Evolutionary conservation across 208 protist species (phyloP).

Genomic region (Acanthamoeba lenticulata): DNA sequence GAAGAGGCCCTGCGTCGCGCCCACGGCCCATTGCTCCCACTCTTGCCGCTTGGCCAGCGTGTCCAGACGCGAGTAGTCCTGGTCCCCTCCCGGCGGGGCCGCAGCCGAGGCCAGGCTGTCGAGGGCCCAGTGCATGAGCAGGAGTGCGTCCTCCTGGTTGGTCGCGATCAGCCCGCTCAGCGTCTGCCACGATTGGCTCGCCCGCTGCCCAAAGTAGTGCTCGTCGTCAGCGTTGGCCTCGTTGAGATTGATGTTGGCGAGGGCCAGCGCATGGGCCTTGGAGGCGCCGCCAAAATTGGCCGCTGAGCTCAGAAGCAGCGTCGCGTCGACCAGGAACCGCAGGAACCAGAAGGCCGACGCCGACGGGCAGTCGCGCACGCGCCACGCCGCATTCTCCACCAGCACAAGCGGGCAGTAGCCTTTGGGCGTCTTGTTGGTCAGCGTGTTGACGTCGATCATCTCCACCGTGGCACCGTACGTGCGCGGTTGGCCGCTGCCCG

Average conservation of each 20-base stretch:
- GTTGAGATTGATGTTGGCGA: not conserved
- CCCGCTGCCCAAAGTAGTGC: not conserved
- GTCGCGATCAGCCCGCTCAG: not conserved
- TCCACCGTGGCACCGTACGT: not conserved
- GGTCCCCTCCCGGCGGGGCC: not conserved
- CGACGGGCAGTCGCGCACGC: not conserved
- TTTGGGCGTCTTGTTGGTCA: not conserved
- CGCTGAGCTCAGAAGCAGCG: not conserved
- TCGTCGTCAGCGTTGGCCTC: not conserved
- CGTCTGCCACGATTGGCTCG: not conserved
- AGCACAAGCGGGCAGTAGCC: not conserved
- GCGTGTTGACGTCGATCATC: not conserved
- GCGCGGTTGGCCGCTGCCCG: not conserved
- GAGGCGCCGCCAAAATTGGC: not conserved
- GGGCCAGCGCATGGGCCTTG: not conserved
- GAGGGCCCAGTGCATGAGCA: not conserved
- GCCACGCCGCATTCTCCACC: not conserved
- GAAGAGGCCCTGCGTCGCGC: not conserved
- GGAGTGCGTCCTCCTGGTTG: conserved; percentile 28
- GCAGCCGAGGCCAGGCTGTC: conserved; percentile 4
- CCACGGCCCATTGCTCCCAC: not conserved
- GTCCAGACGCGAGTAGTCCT: conserved; percentile 35
- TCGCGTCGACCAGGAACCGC: not conserved
- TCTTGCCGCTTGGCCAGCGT: conserved; percentile 17
- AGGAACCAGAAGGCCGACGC: not conserved